Percentiles rank a stretch among this genome's conserved stretches.
Conservation (phyloP, 2,329 filamentous ascomycete genomes). For the Paracoccidioides brasiliensis region DNA sequence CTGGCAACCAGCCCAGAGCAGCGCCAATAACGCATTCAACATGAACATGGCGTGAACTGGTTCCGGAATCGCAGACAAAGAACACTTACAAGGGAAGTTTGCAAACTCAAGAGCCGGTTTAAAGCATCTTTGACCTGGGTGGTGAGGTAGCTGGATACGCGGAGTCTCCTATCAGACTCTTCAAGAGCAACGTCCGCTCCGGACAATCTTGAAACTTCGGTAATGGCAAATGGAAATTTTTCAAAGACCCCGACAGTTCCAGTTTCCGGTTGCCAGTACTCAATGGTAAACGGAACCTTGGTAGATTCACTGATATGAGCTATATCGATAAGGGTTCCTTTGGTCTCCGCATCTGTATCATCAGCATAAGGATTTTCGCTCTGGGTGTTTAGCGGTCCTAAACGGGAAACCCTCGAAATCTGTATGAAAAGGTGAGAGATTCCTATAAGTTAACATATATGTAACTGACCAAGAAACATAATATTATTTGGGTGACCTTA, state of each 20-base stretch:
- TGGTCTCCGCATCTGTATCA: constrained; percentile 11
- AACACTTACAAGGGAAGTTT: constrained; percentile 18
- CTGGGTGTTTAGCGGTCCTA: constrained; percentile 13
- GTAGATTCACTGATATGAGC: background rate
- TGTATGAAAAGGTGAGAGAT: constrained; percentile 2
- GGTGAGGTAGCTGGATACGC: constrained; percentile 14
- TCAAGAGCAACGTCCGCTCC: constrained; percentile 17
- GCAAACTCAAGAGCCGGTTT: constrained; percentile 16
- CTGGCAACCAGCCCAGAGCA: background rate
- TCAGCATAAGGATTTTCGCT: constrained; percentile 8
- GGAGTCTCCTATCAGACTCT: constrained; percentile 14
- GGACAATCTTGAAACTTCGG: constrained; percentile 15
- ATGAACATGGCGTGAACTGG: background rate
- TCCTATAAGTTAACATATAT: background rate
- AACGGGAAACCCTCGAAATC: constrained; percentile 18
- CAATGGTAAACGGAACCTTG: constrained; percentile 8
- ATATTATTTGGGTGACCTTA: constrained; percentile 9
- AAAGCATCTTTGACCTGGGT: constrained; percentile 20
- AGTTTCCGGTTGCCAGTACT: constrained; percentile 14
- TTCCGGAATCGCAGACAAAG: background rate
- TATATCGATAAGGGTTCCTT: constrained; percentile 5
- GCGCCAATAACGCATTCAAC: background rate
- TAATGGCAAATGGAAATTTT: constrained; percentile 12
- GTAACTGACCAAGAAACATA: background rate
- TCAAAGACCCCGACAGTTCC: constrained; percentile 17